Percentiles rank a stretch among this genome's conserved stretches.
Evolutionary conservation across 2,329 filamentous ascomycete genomes (phyloP).

Genomic region (Cercospora zeae-maydis): DNA sequence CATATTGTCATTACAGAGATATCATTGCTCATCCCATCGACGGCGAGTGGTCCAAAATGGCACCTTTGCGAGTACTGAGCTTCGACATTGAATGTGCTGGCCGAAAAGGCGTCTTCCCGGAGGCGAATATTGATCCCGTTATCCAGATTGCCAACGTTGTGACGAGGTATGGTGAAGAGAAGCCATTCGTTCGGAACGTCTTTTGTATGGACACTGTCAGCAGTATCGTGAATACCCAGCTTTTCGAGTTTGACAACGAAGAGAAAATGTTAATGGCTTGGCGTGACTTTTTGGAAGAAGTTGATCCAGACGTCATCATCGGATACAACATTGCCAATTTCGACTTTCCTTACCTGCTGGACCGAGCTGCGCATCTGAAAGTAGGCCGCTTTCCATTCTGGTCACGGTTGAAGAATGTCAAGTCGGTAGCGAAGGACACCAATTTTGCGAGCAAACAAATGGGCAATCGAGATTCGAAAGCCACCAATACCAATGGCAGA

Average conservation of each 20-base stretch:
- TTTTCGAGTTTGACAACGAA: conserved; percentile 77
- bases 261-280: conserved; percentile 88
- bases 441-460: conserved; percentile 98
- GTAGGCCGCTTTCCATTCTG: conserved; percentile 78
- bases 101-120: conserved; percentile 94
- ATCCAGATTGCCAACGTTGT: conserved; percentile 98
- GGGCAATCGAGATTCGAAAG: conserved; percentile 90
- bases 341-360: conserved; percentile 93
- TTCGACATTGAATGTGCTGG: conserved; percentile 99
- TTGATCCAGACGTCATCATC: conserved; percentile 95
- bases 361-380: conserved; percentile 81
- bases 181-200: conserved; percentile 93
- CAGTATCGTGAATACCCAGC: conserved; percentile 89
- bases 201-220: conserved; percentile 93
- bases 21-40: conserved; percentile 83
- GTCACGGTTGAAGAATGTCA: conserved; percentile 70
- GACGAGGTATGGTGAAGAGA: conserved; percentile 88
- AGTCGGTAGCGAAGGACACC: conserved; percentile 69
- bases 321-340: conserved; percentile 99
- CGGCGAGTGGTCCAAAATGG: conserved; percentile 97
- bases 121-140: conserved; percentile 85
- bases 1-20: conserved; percentile 74
- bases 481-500: conserved; percentile 90
- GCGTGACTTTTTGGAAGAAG: conserved; percentile 83
- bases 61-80: conserved; percentile 83